These are phyloP conservation scores for Neofusicoccum ribis DNA, from an alignment of 2,329 filamentous ascomycete genomes.

Conservation along the genomic window DNA sequence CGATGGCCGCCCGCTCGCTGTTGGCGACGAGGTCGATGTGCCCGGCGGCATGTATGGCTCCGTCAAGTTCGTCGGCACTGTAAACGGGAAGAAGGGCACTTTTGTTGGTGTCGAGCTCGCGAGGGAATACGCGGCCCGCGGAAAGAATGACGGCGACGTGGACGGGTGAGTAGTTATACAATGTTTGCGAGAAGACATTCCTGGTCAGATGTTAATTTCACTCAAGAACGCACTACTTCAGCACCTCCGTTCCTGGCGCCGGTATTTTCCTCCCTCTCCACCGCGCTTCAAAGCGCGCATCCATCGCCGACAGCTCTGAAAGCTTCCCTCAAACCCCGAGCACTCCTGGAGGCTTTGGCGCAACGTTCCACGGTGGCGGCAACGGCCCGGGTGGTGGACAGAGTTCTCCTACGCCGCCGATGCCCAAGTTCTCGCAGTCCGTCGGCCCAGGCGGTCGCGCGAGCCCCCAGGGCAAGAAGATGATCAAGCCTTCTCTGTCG, in stretches of 20 bases:
- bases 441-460: conserved; percentile 71
- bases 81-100: conserved; percentile 83
- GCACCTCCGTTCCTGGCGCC: conserved; percentile 72
- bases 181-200: not conserved
- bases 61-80: conserved; percentile 83
- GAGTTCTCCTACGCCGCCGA: conserved; percentile 53
- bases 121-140: conserved; percentile 74
- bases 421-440: conserved; percentile 85
- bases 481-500: conserved; percentile 73
- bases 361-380: conserved; percentile 40
- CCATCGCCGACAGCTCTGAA: conserved; percentile 53
- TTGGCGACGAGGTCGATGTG: conserved; percentile 86
- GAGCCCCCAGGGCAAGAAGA: conserved; percentile 54
- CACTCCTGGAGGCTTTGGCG: conserved; percentile 58
- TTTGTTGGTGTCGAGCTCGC: conserved; percentile 93
- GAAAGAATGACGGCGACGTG: conserved; percentile 95
- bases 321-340: conserved; percentile 68
- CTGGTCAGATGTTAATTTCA: not conserved
- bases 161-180: conserved; percentile 67
- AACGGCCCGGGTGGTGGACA: not conserved
- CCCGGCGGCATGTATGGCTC: conserved; percentile 90
- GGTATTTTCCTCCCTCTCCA: conserved; percentile 91
- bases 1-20: conserved; percentile 58
- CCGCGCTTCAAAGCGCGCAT: conserved; percentile 72
- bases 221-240: conserved; percentile 69